phyloP scores from a whole-genome alignment of 2,329 filamentous ascomycete genomes.

The Xenoacremonium recifei region DNA sequence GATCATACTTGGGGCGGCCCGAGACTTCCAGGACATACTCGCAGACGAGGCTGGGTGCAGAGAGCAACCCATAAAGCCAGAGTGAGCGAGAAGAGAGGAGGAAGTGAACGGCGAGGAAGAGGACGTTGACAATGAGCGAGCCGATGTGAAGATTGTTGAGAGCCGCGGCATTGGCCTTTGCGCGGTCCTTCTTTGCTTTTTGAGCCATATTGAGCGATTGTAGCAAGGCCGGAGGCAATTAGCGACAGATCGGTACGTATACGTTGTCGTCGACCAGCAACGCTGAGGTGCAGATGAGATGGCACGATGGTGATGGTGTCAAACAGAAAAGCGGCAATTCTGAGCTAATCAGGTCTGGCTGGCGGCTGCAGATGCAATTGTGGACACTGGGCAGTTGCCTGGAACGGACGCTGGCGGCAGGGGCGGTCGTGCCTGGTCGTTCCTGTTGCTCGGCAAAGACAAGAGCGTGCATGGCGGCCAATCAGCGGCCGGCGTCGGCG shows the following conservation, averaged over 20 bases:
- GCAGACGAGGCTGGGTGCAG: conserved; percentile 72
- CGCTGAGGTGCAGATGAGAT: no score
- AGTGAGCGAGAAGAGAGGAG: conserved; percentile 64
- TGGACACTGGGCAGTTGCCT: background rate
- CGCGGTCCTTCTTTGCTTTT: conserved; percentile 64
- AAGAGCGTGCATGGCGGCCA: conserved; percentile 8
- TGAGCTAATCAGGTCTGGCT: no score
- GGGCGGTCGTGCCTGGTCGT: no score
- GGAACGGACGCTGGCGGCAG: background rate
- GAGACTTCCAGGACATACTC: conserved; percentile 84
- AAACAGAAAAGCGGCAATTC: no score
- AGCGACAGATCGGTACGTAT: no score
- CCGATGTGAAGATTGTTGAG: conserved; percentile 82
- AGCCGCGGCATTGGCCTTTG: conserved; percentile 73
- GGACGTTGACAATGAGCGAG: conserved; percentile 65
- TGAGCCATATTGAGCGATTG: conserved; percentile 60
- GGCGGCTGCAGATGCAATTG: background rate
- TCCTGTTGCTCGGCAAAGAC: conserved; percentile 16
- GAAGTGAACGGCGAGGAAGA: conserved; percentile 74
- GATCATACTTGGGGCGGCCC: conserved; percentile 72
- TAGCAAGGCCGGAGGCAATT: no score
- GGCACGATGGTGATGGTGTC: no score
- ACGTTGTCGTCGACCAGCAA: no score
- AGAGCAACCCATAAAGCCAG: conserved; percentile 69
- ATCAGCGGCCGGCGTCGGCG: conserved; percentile 8